Evolutionary conservation across 352 stramenopile genomes (phyloP).

Genomic region (Thraustochytrium sp.): DNA sequence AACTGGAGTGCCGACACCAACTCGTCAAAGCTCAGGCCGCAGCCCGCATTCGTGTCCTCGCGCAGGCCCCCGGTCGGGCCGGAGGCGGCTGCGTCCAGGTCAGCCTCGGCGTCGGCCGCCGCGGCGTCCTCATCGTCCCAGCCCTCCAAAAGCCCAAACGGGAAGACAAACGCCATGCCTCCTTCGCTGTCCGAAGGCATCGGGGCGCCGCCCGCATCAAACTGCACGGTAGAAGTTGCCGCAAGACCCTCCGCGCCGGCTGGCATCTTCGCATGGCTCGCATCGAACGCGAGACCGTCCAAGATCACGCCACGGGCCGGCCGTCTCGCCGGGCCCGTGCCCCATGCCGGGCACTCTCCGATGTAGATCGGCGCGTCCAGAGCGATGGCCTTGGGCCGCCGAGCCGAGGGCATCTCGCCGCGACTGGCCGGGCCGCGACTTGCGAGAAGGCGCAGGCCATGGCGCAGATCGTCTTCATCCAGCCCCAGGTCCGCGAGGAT

Average conservation of each 20-base stretch:
- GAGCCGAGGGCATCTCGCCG: too few relatives aligned
- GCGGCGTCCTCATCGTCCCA: neutral
- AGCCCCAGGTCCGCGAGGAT: neutral
- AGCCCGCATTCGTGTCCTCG: neutral
- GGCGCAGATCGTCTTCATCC: neutral
- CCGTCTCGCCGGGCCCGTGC: neutral
- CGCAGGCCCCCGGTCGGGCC: too few relatives aligned
- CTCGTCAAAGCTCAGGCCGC: neutral
- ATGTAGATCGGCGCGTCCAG: slow-evolving; percentile 3
- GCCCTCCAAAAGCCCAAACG: neutral
- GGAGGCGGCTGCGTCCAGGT: neutral
- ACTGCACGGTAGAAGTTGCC: neutral
- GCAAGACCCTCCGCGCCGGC: neutral
- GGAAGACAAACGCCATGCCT: neutral
- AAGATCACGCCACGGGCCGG: neutral
- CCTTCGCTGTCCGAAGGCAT: neutral
- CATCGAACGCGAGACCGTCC: neutral
- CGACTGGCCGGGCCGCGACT: too few relatives aligned
- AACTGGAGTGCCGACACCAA: neutral
- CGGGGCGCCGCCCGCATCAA: neutral
- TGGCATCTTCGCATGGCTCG: neutral
- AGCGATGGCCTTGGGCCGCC: neutral
- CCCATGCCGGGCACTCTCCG: slow-evolving; percentile 21
- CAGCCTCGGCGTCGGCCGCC: neutral
- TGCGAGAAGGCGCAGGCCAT: neutral